Percentiles rank a stretch among this genome's conserved stretches.
phyloP scores from a whole-genome alignment of 176 grass and related monocot genomes.

The Otatea glauca region DNA sequence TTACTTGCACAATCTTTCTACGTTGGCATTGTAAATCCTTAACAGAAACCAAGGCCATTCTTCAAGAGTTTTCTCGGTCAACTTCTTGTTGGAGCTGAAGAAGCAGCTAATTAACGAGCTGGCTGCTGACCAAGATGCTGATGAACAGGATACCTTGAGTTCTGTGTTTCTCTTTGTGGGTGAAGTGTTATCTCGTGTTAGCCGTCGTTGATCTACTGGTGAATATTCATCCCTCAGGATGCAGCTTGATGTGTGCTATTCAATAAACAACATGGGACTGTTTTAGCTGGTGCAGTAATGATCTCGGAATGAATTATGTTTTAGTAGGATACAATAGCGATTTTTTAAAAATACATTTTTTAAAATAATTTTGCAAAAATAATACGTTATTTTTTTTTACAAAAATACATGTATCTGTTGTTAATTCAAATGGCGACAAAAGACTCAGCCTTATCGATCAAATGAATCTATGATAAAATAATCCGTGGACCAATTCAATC shows the following conservation, averaged over 20 bases:
- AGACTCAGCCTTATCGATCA: too few species aligned
- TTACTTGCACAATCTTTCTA: slow-evolving; percentile 10
- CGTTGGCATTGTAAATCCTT: slow-evolving; percentile 54
- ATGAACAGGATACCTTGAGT: slow-evolving; percentile 43
- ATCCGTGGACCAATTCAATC: too few species aligned
- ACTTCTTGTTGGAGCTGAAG: slow-evolving; percentile 79
- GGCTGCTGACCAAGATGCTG: slow-evolving; percentile 41
- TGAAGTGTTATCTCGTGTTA: slow-evolving; percentile 87
- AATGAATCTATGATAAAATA: too few species aligned
- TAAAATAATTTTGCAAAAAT: too few species aligned
- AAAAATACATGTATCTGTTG: too few species aligned
- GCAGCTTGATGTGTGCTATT: slow-evolving; percentile 25
- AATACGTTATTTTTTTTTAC: too few species aligned
- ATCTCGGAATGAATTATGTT: neutral
- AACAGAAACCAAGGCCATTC: slow-evolving; percentile 69
- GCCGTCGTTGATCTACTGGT: slow-evolving; percentile 90
- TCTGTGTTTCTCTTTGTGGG: slow-evolving; percentile 72
- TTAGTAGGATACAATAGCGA: neutral
- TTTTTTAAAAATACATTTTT: too few species aligned
- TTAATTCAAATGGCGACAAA: too few species aligned
- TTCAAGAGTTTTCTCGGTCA: slow-evolving; percentile 70
- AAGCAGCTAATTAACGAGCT: slow-evolving; percentile 27
- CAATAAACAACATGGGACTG: neutral
- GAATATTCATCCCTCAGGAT: slow-evolving; percentile 30
- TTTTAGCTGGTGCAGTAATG: slow-evolving; percentile 29